Evolutionary conservation across 2,329 filamentous ascomycete genomes (phyloP), one percentile per base, ranked within the genome.

Genomic region (Plenodomus biglobosus): DNA sequence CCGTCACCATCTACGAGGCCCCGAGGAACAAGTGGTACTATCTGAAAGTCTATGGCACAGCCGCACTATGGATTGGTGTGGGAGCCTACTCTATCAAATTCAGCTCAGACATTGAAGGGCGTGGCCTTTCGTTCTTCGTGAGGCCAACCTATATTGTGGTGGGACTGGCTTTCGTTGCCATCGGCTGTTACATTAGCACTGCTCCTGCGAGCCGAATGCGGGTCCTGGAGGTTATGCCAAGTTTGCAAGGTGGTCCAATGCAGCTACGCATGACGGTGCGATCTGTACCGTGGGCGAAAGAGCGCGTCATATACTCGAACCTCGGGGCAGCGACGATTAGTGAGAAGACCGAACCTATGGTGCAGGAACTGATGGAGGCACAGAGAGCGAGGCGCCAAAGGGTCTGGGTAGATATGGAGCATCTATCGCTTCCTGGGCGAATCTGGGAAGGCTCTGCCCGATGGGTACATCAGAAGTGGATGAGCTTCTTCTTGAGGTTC

Each of bases 391-490:
- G 61, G 38, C 52, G 48, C 6, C 65, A 69, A 46, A 60, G 43
- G 2, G 46, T 70, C 3, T 60, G 52, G 38, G 53, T 66, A 13
- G 66, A 60, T n/a, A 42, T 70, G 36, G 62, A 52, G 21, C 50
- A 57, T 6, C 46, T 62, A 50, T 63, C 57, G n/a, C 56, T 67
- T 15, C 13, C 60, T 2, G 38, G 45, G 2, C 58, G 58, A 15
- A 38, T 49, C 0, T 68, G 65, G 65, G 65, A 69, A 40, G 52
- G 64, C 0, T 54, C 56, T 0, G 66, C 64, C 7, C 62, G 68
- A 8, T 68, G 61, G 55, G 53, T 70, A 8, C 60, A 70, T 38
- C 66, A 70, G 44, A 69, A 66, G 42, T 69, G 66, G 66, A 69
- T 63, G 8, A 65, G 61, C 18, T 71, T 71, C 55, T 71, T 71